These are phyloP conservation scores for Candida incommunis DNA, from an alignment of 805 yeast species.

Conservation along the genomic window DNA sequence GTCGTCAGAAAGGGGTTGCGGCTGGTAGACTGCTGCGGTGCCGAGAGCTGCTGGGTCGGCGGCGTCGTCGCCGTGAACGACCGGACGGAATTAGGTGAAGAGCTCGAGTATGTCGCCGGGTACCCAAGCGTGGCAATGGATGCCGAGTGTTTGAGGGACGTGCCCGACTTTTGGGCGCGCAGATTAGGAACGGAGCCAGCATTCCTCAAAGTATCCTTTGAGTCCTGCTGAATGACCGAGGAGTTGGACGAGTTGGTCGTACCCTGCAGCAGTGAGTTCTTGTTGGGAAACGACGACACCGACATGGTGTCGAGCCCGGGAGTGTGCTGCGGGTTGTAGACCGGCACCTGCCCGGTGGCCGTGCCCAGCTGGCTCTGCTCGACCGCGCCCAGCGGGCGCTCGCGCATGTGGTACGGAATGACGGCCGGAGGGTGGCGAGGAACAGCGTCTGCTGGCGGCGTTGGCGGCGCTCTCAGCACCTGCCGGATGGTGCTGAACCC, in stretches of 20 bases:
- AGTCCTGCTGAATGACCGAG: not conserved
- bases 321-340: conserved; percentile 7
- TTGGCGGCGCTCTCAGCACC: not conserved
- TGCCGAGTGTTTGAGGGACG: not conserved
- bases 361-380: not conserved
- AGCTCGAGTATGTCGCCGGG: conserved; percentile 7
- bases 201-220: conserved; percentile 2
- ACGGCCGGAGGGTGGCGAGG: not conserved
- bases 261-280: conserved; percentile 16
- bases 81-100: conserved; percentile 2
- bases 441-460: not conserved
- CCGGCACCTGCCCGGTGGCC: conserved; percentile 12
- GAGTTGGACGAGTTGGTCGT: conserved; percentile 3
- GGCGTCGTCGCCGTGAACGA: not conserved
- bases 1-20: not conserved
- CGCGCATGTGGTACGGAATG: not conserved
- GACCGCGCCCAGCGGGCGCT: not conserved
- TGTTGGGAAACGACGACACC: conserved; percentile 16
- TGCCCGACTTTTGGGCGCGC: conserved; percentile 4
- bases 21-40: not conserved
- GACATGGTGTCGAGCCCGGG: conserved; percentile 11
- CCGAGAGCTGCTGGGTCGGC: not conserved
- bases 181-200: conserved; percentile 7
- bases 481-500: not conserved
- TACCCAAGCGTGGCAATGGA: conserved; percentile 1